Base-by-base conservation (phyloP, 306 rosid species). In the Oxytropis ochrocephala region DNA sequence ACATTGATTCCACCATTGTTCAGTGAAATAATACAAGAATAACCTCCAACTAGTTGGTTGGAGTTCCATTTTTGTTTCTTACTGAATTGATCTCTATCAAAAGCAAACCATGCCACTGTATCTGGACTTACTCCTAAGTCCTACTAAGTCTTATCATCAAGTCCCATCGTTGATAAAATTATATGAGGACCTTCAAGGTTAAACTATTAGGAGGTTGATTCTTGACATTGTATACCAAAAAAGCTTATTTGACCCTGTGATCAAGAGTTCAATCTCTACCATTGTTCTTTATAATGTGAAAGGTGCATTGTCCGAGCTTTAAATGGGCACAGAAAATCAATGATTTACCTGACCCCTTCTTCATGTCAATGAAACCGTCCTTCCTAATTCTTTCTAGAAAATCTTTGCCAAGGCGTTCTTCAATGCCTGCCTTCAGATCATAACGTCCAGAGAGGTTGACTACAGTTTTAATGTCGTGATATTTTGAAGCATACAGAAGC, bases 401-500 rank as follows among this genome's bases (percentile, higher is more conserved):
- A 44, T 84, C 81, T 48, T 84, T 80, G 38, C 91, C 96, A 48
- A 87, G 74, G 67, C 86, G 87, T 61, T 85, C 84, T 58, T 60
- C 77, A 16, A 87, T 76, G 63, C 91, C 95, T 16, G 43, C 62
- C 74, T 81, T 84, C 72, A 87, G 76, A 78, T 89, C 90, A 77
- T 89, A 89, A 38, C 90, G 90, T 44, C 96, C 91, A 13, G 91
- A 91, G 77, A 82, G 35, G 80, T 89, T 91, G 83, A 87, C 78
- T 75, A 87, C 96, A 0, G 75, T 71, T 44, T 43, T 17, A 36
- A 89, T 55, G 73, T 79, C 90, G 46, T 62, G 83, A 78, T 87
- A 87, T 62, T 69, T 87, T n/a, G 94, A 85, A 51, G 96, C 85
- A 82, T 87, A 85, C 6, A 87, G 84, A 16, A 91, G 90, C 72